phyloP scores from a whole-genome alignment of 2,329 filamentous ascomycete genomes.

The Diaporthe citrichinensis region DNA sequence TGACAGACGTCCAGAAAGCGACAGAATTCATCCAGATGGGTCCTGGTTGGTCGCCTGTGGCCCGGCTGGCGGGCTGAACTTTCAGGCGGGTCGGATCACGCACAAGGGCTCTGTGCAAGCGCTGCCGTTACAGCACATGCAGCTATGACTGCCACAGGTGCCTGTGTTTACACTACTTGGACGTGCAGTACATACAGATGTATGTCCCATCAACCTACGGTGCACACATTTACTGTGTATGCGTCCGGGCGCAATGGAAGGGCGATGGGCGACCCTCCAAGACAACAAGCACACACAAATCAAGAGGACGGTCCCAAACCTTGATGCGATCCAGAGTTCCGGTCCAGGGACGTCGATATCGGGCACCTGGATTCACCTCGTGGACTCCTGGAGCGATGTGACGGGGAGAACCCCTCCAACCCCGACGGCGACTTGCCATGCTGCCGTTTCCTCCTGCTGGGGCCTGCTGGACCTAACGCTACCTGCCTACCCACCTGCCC shows the following conservation, averaged over 20 bases:
- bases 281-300: background rate
- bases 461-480: background rate
- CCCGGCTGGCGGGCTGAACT: conserved; percentile 25
- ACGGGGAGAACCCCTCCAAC: conserved; percentile 28
- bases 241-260: background rate
- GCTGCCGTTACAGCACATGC: conserved; percentile 21
- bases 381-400: conserved; percentile 23
- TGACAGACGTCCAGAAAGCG: background rate
- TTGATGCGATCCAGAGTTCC: conserved; percentile 18
- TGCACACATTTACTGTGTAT: background rate
- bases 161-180: background rate
- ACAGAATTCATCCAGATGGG: background rate
- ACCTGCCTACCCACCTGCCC: background rate
- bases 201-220: background rate
- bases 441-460: background rate
- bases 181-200: background rate
- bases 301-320: conserved; percentile 13
- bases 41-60: conserved; percentile 26
- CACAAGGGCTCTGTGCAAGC: conserved; percentile 24
- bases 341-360: conserved; percentile 32
- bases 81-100: conserved; percentile 25
- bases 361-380: background rate
- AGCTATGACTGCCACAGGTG: conserved; percentile 6
- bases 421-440: background rate
- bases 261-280: background rate